Percentiles rank a stretch among this genome's conserved stretches.
These are phyloP conservation scores for Aspergillus haitiensis DNA, from an alignment of 495 filamentous ascomycete species.

Conservation along the genomic window DNA sequence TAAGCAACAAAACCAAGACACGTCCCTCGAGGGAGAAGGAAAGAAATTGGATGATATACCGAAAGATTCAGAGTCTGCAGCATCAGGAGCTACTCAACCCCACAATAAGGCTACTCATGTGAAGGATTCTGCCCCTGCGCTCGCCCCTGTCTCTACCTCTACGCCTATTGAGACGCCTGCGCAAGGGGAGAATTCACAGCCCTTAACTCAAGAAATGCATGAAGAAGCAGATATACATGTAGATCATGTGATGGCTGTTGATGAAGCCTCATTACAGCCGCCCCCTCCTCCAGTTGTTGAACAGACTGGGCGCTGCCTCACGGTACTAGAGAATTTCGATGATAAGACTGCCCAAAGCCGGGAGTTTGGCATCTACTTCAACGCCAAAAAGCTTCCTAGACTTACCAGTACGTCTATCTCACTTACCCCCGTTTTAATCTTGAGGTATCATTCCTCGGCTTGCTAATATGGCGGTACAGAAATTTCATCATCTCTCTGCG, in stretches of 20 bases:
- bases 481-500: conserved; percentile 61
- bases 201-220: conserved; percentile 25
- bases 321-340: conserved; percentile 58
- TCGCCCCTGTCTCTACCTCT: conserved; percentile 6
- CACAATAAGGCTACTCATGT: conserved; percentile 7
- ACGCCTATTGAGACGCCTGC: conserved; percentile 10
- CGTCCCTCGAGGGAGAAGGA: conserved; percentile 2
- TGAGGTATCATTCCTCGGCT: neutral
- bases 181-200: conserved; percentile 4
- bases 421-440: neutral
- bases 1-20: conserved; percentile 5
- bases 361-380: conserved; percentile 54
- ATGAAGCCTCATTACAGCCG: conserved; percentile 21
- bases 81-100: conserved; percentile 13
- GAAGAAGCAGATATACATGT: conserved; percentile 16
- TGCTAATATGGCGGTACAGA: conserved; percentile 30
- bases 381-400: conserved; percentile 50
- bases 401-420: conserved; percentile 46
- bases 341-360: conserved; percentile 50
- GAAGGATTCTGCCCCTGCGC: neutral
- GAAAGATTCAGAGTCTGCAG: conserved; percentile 6
- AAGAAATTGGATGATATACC: conserved; percentile 3
- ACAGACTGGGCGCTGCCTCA: conserved; percentile 51
- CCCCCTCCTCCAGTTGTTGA: conserved; percentile 46
- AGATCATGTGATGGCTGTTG: conserved; percentile 20